phyloP scores from a whole-genome alignment of 2,329 filamentous ascomycete genomes.

The Cladophialophora immunda region DNA sequence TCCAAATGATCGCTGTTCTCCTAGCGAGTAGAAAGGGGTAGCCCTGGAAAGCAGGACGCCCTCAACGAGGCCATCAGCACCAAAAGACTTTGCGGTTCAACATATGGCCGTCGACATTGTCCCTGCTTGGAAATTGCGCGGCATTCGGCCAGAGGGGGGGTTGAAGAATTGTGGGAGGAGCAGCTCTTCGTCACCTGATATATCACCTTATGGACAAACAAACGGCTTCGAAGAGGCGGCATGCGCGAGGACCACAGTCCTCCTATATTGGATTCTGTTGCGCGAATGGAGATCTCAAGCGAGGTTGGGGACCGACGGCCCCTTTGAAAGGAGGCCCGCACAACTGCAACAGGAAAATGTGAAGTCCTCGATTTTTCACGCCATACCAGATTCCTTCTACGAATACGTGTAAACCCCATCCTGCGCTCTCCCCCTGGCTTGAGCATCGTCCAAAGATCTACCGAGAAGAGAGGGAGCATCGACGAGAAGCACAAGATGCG shows the following conservation, averaged over 20 bases:
- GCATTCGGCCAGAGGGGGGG: background rate
- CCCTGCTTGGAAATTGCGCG: background rate
- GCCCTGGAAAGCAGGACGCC: background rate
- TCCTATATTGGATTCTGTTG: background rate
- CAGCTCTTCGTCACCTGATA: background rate
- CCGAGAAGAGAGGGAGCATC: background rate
- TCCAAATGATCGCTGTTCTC: conserved; percentile 2
- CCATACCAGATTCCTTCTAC: background rate
- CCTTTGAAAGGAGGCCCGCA: background rate
- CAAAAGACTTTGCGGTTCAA: background rate
- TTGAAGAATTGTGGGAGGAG: background rate
- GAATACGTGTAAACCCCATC: no score
- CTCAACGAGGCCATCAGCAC: background rate
- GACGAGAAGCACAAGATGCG: background rate
- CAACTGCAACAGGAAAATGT: background rate
- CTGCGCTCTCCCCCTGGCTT: background rate
- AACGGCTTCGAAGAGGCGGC: background rate
- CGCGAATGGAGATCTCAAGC: background rate
- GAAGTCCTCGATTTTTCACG: background rate
- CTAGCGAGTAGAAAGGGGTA: conserved; percentile 5
- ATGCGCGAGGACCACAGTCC: no score
- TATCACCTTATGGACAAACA: background rate
- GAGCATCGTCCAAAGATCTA: background rate
- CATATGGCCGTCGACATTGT: background rate
- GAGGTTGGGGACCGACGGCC: background rate